Conservation (phyloP, 768 basidiomycete genomes). For the Boletus reticuloceps region DNA sequence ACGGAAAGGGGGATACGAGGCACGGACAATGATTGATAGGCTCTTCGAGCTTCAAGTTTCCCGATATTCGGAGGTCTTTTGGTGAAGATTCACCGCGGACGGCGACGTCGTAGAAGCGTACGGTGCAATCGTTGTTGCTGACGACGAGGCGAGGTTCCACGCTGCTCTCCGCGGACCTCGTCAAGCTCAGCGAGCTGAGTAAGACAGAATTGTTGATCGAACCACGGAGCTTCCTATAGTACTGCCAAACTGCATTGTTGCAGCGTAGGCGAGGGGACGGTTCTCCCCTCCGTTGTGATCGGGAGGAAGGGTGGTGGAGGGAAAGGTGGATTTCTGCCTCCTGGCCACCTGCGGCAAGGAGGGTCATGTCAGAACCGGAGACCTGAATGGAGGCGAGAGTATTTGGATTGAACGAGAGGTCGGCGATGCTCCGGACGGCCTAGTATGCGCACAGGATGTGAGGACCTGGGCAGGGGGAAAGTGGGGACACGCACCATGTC, state of each 20-base stretch:
- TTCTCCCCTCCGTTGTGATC: conserved; percentile 18
- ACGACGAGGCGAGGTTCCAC: conserved; percentile 76
- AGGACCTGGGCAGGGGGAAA: conserved; percentile 12
- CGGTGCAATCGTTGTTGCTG: conserved; percentile 82
- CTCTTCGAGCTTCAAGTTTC: conserved; percentile 57
- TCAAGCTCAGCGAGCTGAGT: conserved; percentile 61
- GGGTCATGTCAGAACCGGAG: conserved; percentile 48
- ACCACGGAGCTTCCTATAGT: conserved; percentile 50
- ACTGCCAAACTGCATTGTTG: conserved; percentile 46
- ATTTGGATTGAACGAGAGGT: conserved; percentile 60
- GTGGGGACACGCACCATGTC: conserved; percentile 40
- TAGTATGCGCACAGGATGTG: conserved; percentile 24
- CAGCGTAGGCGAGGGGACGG: conserved; percentile 8
- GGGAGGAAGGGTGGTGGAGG: conserved; percentile 35
- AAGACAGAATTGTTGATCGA: conserved; percentile 83
- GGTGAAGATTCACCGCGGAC: conserved; percentile 45
- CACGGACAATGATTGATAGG: conserved; percentile 80
- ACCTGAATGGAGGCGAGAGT: conserved; percentile 58
- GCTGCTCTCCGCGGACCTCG: conserved; percentile 58
- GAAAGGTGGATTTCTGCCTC: conserved; percentile 71
- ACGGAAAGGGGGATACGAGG: not conserved
- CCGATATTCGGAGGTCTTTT: conserved; percentile 46
- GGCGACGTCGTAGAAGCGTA: conserved; percentile 79
- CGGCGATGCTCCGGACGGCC: conserved; percentile 47
- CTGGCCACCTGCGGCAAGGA: conserved; percentile 78